Conservation (phyloP, 352 stramenopile species). For the Globisporangium nodosum region DNA sequence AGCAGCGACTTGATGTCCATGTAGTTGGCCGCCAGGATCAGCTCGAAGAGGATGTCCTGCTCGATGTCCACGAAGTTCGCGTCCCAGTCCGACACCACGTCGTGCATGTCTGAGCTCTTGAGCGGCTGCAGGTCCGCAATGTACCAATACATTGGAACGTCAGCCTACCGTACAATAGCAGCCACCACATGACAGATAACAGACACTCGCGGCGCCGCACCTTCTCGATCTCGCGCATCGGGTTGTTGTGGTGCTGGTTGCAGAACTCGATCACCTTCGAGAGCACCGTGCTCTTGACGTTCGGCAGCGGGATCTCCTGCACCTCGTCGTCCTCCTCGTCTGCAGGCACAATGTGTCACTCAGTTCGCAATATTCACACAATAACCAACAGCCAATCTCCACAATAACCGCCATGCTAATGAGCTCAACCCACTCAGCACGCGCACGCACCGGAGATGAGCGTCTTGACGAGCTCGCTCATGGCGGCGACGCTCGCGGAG, state of each 20-base stretch:
- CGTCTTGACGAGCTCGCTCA: constrained; percentile 97
- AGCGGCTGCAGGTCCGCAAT: constrained; percentile 71
- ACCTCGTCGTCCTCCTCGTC: constrained; percentile 94
- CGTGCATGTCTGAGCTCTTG: constrained; percentile 97
- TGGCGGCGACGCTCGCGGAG: constrained; percentile 90
- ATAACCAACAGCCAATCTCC: neutral
- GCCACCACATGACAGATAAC: too few species aligned
- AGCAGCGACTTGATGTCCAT: constrained; percentile 99
- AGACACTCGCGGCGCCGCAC: constrained; percentile 15
- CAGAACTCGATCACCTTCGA: constrained; percentile 98
- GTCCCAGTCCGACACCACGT: constrained; percentile 99
- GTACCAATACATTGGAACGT: neutral
- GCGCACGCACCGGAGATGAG: constrained; percentile 90
- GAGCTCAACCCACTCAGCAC: too few species aligned
- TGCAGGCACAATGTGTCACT: neutral
- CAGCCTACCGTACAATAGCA: neutral
- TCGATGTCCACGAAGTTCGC: constrained; percentile 99
- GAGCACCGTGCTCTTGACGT: constrained; percentile 96
- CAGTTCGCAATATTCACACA: too few species aligned
- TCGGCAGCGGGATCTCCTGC: constrained; percentile 97
- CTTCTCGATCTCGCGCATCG: constrained; percentile 99
- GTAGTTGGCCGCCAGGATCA: constrained; percentile 99
- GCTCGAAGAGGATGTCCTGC: constrained; percentile 98
- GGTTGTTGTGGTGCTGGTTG: constrained; percentile 93
- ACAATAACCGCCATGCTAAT: neutral